Evolutionary conservation across 1,284 basidiomycete species (phyloP).

Genomic region (Puccinia horiana): DNA sequence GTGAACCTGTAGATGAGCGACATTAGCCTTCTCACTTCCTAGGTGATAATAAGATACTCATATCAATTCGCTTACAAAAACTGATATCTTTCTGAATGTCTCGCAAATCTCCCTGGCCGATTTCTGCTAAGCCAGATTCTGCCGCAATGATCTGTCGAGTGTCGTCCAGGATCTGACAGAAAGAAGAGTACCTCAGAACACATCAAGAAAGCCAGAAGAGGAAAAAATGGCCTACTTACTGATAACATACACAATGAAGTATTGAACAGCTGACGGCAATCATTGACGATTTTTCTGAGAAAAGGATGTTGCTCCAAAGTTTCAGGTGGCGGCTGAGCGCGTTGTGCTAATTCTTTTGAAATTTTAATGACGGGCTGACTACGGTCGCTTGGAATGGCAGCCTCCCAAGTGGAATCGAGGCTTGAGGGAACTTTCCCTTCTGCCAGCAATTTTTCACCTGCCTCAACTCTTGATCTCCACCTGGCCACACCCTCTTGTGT

Average conservation of each 20-base stretch:
- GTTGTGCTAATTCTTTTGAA: neutral
- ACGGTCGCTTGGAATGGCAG: neutral
- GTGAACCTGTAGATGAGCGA: constrained; percentile 26
- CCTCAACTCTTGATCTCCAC: constrained; percentile 4
- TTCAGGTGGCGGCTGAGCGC: constrained; percentile 6
- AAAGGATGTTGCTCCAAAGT: constrained; percentile 48
- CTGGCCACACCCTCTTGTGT: constrained; percentile 10
- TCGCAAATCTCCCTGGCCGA: constrained; percentile 14
- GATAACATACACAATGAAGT: constrained; percentile 53
- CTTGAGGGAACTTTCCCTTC: constrained; percentile 30
- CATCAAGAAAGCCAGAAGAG: neutral
- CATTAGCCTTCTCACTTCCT: neutral
- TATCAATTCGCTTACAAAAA: constrained; percentile 19
- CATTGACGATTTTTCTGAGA: constrained; percentile 54
- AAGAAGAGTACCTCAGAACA: neutral
- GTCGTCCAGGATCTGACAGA: constrained; percentile 52
- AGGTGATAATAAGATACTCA: neutral
- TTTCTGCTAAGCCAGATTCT: constrained; percentile 31
- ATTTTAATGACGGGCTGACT: neutral
- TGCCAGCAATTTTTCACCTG: constrained; percentile 20
- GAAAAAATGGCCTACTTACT: constrained; percentile 33
- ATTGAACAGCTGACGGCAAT: constrained; percentile 53
- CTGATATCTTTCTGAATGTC: constrained; percentile 27
- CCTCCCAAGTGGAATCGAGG: constrained; percentile 27
- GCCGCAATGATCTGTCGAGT: constrained; percentile 56